phyloP scores from a whole-genome alignment of 208 protist species.

The Acanthamoeba triangularis region DNA sequence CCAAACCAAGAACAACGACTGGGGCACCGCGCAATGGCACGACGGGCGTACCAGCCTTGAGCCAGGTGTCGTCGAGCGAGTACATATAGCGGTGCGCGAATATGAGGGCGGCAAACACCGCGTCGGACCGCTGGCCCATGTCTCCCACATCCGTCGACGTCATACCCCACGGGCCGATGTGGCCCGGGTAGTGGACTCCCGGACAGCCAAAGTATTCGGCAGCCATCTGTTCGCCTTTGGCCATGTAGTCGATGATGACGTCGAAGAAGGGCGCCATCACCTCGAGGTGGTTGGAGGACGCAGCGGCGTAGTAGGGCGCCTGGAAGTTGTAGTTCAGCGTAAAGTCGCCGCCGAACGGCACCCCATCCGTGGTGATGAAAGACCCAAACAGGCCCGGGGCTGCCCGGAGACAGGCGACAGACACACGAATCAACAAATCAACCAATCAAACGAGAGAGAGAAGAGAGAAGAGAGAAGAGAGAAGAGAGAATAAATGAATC shows the following conservation, averaged over 20 bases:
- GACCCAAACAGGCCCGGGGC: not conserved
- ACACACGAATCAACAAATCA: not conserved
- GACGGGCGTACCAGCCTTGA: not conserved
- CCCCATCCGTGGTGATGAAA: not conserved
- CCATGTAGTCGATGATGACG: conserved; percentile 39
- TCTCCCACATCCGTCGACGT: not conserved
- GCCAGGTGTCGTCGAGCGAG: not conserved
- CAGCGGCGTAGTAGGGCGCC: not conserved
- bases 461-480: not conserved
- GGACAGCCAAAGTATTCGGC: not conserved
- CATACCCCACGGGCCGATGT: conserved; percentile 38
- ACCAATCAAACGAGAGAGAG: too few relatives aligned
- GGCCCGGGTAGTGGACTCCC: not conserved
- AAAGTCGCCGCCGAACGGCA: conserved; percentile 18
- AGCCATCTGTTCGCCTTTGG: conserved; percentile 14
- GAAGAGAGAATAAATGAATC: too few relatives aligned
- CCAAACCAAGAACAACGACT: not conserved
- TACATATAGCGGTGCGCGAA: conserved; percentile 8
- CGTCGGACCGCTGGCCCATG: conserved; percentile 19
- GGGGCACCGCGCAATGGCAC: too few relatives aligned
- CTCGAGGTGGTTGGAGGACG: not conserved
- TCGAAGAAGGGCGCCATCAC: conserved; percentile 17
- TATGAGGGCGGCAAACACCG: not conserved
- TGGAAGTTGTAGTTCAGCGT: conserved; percentile 33
- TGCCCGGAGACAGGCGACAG: not conserved